Conservation (phyloP, 2,329 filamentous ascomycete species). For the Lachnellula occidentalis region DNA sequence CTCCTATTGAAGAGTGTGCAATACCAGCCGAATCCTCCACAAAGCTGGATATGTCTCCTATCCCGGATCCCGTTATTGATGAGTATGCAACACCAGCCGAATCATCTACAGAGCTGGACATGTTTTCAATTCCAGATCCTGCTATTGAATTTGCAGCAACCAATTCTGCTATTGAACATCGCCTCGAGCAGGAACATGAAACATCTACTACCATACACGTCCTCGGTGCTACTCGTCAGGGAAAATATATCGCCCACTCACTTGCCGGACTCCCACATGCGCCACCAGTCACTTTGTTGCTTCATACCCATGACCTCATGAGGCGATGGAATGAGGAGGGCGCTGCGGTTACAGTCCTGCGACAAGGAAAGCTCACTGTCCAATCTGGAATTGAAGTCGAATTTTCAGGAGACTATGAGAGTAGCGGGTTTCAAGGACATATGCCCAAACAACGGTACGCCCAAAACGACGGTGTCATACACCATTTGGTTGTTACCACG, state of each 20-base stretch:
- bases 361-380: conserved; percentile 36
- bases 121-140: neutral
- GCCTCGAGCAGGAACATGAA: neutral
- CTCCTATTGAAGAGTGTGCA: no score
- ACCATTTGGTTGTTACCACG: conserved; percentile 65
- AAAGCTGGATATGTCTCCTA: no score
- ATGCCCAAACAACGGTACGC: neutral
- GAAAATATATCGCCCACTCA: conserved; percentile 61
- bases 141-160: neutral
- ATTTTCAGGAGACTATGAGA: conserved; percentile 9
- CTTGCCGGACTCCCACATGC: conserved; percentile 51
- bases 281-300: conserved; percentile 59
- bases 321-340: conserved; percentile 42
- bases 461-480: conserved; percentile 40
- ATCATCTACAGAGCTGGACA: no score
- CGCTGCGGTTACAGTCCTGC: conserved; percentile 41
- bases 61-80: no score
- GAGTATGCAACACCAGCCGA: no score
- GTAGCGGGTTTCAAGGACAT: neutral
- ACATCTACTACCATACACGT: conserved; percentile 48
- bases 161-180: neutral
- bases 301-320: conserved; percentile 44
- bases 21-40: no score
- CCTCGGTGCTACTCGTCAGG: conserved; percentile 58
- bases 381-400: conserved; percentile 31